Evolutionary conservation across 2,329 filamentous ascomycete species (phyloP).

Genomic region (Calonectria pteridis): DNA sequence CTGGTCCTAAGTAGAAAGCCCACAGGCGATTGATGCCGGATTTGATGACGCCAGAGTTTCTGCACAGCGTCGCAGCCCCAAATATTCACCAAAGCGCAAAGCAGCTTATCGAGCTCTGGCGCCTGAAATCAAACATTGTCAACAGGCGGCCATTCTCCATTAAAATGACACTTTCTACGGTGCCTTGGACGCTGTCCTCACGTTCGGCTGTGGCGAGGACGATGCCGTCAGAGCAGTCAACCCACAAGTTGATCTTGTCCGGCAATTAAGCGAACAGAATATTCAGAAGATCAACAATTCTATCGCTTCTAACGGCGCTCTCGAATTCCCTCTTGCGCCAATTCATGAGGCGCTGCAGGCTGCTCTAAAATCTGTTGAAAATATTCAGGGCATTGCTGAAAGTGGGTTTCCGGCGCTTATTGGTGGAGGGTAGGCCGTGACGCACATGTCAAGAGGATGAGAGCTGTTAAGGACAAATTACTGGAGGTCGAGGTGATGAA

Average conservation of each 20-base stretch:
- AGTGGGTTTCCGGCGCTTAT: neutral
- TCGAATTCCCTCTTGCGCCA: neutral
- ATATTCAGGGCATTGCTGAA: neutral
- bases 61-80: neutral
- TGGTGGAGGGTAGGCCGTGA: neutral
- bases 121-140: neutral
- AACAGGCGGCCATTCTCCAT: neutral
- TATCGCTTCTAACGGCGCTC: neutral
- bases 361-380: neutral
- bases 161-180: neutral
- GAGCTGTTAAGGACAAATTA: neutral
- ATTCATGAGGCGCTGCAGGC: neutral
- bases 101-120: neutral
- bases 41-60: neutral
- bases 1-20: neutral
- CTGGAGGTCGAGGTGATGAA: neutral
- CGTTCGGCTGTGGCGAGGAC: neutral
- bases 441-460: neutral
- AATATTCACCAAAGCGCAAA: neutral
- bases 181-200: neutral
- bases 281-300: neutral
- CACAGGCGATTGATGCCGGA: neutral
- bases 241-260: neutral
- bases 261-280: neutral
- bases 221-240: neutral